phyloP scores from a whole-genome alignment of 2,329 filamentous ascomycete genomes.

The Pseudogymnoascus destructans region DNA sequence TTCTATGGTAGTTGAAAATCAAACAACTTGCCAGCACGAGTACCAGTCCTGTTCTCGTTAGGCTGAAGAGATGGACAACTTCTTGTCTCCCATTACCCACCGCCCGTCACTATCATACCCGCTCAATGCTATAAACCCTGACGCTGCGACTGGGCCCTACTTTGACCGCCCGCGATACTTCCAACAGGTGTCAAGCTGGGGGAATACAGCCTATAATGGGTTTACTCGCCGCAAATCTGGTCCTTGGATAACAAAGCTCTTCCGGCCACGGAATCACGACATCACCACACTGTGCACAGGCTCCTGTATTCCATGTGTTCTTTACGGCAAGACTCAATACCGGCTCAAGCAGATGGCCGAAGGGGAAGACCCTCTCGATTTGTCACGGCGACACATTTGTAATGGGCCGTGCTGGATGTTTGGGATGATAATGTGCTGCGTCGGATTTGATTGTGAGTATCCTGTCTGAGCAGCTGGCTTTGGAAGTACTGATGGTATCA shows the following conservation, averaged over 20 bases:
- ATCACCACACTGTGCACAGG: conserved; percentile 28
- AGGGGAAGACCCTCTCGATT: conserved; percentile 30
- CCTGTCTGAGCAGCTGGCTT: not conserved
- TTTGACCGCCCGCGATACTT: not conserved
- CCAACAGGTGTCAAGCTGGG: not conserved
- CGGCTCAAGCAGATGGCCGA: conserved; percentile 28
- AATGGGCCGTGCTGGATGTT: conserved; percentile 30
- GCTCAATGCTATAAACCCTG: not conserved
- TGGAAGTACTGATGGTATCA: not conserved
- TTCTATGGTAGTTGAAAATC: not conserved
- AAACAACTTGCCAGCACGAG: not conserved
- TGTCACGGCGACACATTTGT: conserved; percentile 27
- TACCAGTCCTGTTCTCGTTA: not conserved
- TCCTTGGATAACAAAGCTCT: conserved; percentile 30
- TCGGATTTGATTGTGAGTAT: conserved; percentile 11
- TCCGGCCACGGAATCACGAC: conserved; percentile 24
- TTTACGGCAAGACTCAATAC: conserved; percentile 33
- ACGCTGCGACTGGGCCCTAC: not conserved
- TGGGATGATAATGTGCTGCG: conserved; percentile 20
- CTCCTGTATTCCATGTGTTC: conserved; percentile 31
- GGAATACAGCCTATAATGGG: not conserved
- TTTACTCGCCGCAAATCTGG: conserved; percentile 2
- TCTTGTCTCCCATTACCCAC: not conserved
- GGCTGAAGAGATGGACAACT: not conserved
- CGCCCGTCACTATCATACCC: not conserved